These are phyloP conservation scores for Chrysochromulina tobinii DNA, from an alignment of 78 protist genomes.

Conservation along the genomic window DNA sequence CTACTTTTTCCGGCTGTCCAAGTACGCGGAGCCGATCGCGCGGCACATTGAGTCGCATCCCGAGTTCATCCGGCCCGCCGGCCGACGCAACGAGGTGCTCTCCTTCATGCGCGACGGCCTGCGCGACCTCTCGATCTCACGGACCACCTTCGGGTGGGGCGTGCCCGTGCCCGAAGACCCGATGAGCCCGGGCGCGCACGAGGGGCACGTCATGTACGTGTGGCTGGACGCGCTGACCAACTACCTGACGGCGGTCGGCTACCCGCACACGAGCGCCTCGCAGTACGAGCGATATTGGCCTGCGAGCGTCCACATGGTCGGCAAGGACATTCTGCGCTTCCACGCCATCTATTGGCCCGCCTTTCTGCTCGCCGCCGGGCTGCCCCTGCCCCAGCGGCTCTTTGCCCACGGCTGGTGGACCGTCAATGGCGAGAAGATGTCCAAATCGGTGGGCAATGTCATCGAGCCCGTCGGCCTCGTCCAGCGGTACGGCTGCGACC, in stretches of 20 bases:
- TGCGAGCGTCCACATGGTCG: conserved; percentile 68
- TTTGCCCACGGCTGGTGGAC: conserved; percentile 90
- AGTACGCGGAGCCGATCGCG: conserved; percentile 35
- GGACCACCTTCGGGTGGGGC: conserved; percentile 89
- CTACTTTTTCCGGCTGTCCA: conserved; percentile 44
- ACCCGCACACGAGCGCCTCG: conserved; percentile 8
- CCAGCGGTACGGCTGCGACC: conserved; percentile 73
- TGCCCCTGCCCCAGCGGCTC: conserved; percentile 64
- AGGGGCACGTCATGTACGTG: conserved; percentile 88
- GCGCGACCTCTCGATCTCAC: conserved; percentile 75
- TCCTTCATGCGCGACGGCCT: conserved; percentile 20
- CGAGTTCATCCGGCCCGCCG: conserved; percentile 50
- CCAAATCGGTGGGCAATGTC: conserved; percentile 71
- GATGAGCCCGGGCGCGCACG: conserved; percentile 24
- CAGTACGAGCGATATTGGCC: background rate
- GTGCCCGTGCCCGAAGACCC: conserved; percentile 77
- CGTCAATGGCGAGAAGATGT: conserved; percentile 59
- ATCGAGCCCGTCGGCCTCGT: conserved; percentile 52
- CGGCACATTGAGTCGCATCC: conserved; percentile 42
- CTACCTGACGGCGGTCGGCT: conserved; percentile 88
- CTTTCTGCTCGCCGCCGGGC: conserved; percentile 73
- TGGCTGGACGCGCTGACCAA: conserved; percentile 97
- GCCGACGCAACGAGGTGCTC: conserved; percentile 54
- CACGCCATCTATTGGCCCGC: conserved; percentile 96
- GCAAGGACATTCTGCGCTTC: conserved; percentile 93